Base-by-base conservation (phyloP, 1,139 yeast genomes). In the Diutina catenulata region DNA sequence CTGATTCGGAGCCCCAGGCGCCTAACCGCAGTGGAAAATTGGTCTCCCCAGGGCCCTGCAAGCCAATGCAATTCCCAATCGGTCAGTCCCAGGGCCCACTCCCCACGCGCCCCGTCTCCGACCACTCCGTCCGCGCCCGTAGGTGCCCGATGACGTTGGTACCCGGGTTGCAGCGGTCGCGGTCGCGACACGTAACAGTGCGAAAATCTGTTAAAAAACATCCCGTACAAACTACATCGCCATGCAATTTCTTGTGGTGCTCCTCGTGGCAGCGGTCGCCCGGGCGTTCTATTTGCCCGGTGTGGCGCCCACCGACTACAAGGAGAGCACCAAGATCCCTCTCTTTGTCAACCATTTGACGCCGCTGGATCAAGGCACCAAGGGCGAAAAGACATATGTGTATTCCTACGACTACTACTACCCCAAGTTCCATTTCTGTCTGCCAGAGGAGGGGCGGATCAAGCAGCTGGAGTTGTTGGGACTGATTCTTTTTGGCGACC, bases 391-490 rank as follows among this genome's bases (percentile, higher is more conserved):
- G 45, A 73, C 80, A 2, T 77, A 65, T 48, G 71, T 80, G 33
- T 80, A 77, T 49, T 78, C 91, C 0, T 81, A 76, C 55, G 96
- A 88, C 56, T 86, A 88, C 59, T 91, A 91, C 59, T 80, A 80
- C 57, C 78, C 80, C 29, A 76, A 76, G 45, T 80, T 93, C 53
- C 86, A 81, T 53, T 84, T 88, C 57, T 91, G 98, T 60, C 55
- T 57, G 42, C 98, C 97, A 1, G 55, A 60, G 38, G 79, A 68
- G 24, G 83, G 80, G 0, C 74, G 80, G 14, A 65, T 68, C 48
- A 79, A 80, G 48, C 95, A 86, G 56, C 76, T 86, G 48, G 97
- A 88, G 59, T 80, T 94, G 10, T 68, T 91, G 39, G 99, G 99
- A 6, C 80, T 96, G 1, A 80, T 91, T 45, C 69, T 91, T 41